Evolutionary conservation across 805 yeast genomes (phyloP), one percentile per base, ranked within the genome.

Genomic region (Pichia phayaonensis): DNA sequence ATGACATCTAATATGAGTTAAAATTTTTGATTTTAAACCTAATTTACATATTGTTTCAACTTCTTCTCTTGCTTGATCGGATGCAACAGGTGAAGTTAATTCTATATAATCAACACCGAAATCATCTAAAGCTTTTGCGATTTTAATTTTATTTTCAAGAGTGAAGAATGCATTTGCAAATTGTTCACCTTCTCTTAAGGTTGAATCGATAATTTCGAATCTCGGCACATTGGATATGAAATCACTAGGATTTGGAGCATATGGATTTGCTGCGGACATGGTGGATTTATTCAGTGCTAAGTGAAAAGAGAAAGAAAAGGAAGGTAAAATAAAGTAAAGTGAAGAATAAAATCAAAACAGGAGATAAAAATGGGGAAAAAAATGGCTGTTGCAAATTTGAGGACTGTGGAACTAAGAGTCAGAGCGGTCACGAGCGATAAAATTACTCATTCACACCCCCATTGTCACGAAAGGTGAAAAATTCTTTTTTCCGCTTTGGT

Each of bases 181-280:
- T 62, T 78, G 83, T 63, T 78, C 83, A 61, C 83, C 83, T 63
- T 78, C 83, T 74, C 83, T 76, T 50, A 78, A 69, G 22, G 83
- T 78, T 27, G 81, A 74, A 59, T 78, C 83, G 52, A 78, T 78
- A 40, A 78, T 64, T 64, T 78, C 73, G 61, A 78, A 78, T 59
- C 71, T 71, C 54, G 69, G 66, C 26, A 78, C 83, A 57, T 78
- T 78, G 36, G 83, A 78, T 55, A 78, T 67, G 55, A 66, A 77
- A 65, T 78, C 83, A 53, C 78, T 69, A 22, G 83, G 83, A 56
- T 78, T 74, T 42, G 82, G 81, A 31, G 81, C 82, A 58, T 78
- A 78, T 44, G 83, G 83, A 61, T 78, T 78, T 54, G 66, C 63
- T 21, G 46, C 13, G 16, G 45, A 26, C 47, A 44, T 44, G 24